Percentiles rank a stretch among this genome's conserved stretches.
phyloP scores from a whole-genome alignment of 75 land plant genomes.

The Picea sitchensis region DNA sequence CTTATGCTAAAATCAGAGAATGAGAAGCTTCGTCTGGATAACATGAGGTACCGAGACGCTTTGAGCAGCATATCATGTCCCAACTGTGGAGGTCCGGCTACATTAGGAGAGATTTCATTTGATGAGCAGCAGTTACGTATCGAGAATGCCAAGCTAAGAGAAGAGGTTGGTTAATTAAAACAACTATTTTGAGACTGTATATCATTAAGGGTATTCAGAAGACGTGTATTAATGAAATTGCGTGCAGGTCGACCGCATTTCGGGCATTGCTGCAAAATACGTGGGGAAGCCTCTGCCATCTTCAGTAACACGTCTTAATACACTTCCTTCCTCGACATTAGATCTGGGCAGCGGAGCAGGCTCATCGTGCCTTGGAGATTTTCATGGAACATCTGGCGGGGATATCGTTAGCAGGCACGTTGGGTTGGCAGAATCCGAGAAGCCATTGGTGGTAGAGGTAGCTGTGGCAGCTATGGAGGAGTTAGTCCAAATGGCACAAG shows the following conservation, averaged over 20 bases:
- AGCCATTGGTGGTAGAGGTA: constrained; percentile 28
- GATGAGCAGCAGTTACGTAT: constrained; percentile 31
- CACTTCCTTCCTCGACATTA: not conserved
- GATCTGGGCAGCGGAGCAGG: not conserved
- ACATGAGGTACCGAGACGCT: constrained; percentile 18
- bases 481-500: constrained; percentile 20
- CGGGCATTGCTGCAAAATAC: constrained; percentile 20
- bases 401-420: constrained; percentile 14
- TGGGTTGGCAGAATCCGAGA: constrained; percentile 20
- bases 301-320: not conserved
- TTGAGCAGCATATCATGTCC: constrained; percentile 20
- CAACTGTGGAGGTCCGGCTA: constrained; percentile 25
- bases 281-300: constrained; percentile 10
- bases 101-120: constrained; percentile 22
- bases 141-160: constrained; percentile 28
- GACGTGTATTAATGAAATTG: not conserved
- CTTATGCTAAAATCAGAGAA: constrained; percentile 20
- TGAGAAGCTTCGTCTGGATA: constrained; percentile 26
- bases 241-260: constrained; percentile 18
- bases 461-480: constrained; percentile 33
- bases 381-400: constrained; percentile 7
- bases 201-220: not conserved
- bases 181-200: no score
- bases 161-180: constrained; percentile 13
- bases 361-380: not conserved